Percentiles rank a stretch among this genome's conserved stretches.
These are phyloP conservation scores for Capsicum pubescens DNA, from an alignment of 257 asterid species.

Conservation along the genomic window DNA sequence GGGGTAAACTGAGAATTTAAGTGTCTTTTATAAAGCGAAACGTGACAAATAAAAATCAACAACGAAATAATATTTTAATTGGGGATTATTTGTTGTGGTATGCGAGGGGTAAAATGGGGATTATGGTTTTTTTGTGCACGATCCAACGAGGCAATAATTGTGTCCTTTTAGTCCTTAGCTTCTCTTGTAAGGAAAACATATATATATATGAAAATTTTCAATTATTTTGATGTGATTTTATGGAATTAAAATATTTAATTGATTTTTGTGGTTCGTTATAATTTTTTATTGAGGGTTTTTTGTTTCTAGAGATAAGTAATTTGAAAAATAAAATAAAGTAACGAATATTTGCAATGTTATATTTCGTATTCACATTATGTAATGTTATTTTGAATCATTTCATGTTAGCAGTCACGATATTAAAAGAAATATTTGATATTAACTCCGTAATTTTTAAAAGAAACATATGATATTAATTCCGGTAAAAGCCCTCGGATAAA, in stretches of 20 bases:
- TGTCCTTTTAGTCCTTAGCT: not conserved
- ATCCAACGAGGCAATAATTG: no score
- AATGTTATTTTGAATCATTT: not conserved
- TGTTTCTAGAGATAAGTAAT: not conserved
- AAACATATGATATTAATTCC: no score
- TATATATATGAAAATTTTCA: not conserved
- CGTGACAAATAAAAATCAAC: no score
- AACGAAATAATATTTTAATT: not conserved
- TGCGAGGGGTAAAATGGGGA: not conserved
- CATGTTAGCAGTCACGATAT: accelerated
- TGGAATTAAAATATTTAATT: not conserved
- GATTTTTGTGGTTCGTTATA: not conserved
- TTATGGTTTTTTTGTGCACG: no score
- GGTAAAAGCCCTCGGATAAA: no score
- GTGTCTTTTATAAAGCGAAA: no score
- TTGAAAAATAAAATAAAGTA: no score
- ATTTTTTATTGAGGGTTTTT: not conserved
- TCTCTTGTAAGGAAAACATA: not conserved
- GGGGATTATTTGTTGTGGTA: not conserved
- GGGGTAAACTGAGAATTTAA: not conserved
- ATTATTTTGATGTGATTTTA: not conserved
- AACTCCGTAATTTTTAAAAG: no score
- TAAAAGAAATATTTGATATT: no score
- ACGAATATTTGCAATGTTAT: not conserved
- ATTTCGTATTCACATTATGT: not conserved